Base-by-base conservation (phyloP, 2,329 filamentous ascomycete species). In the Orbilia quercus region DNA sequence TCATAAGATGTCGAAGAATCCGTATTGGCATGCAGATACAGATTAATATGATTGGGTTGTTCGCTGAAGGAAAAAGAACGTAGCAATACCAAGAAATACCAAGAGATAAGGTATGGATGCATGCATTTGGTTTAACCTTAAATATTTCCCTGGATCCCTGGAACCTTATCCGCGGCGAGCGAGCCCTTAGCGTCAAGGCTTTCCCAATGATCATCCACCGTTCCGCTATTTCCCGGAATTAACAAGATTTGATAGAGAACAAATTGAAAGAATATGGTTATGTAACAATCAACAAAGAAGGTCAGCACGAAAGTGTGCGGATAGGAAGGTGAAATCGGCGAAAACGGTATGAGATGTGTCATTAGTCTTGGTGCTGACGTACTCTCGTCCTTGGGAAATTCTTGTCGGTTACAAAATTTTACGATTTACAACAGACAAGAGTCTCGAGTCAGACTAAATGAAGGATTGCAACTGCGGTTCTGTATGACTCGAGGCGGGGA, bases 41-140 rank as follows among this genome's bases (percentile, higher is more conserved):
- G 14, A 16, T 20, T 6, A 31, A n/a, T 22, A 16, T 51, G 18
- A 64, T 63, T 54, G 55, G 53, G 16, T 54, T 45, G 23, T 36
- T 28, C 14, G 47, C 23, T 42, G 25, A 25, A 16, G 45, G 25
- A 60, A 63, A 63, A 71, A 31, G 51, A 59, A 58, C 36, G 18
- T 42, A 40, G 14, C 23, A 23, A 40, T 22, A 63, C 66, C 62
- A 65, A 65, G 62, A 48, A 65, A 45, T 55, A 31, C 64, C 66
- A 72, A 72, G 58, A 64, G 50, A 59, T 64, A 58, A 20, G 34
- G 42, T 12, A 70, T 70, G 65, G 65, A 55, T 70, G 51, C 66
- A 50, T 55, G 58, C 48, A 51, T 63, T 64, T 58, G 40, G 58
- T 64, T 47, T 51, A 64, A 64, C 66, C 66, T 72, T 72, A 72